Evolutionary conservation across 1,284 basidiomycete species (phyloP).

Genomic region (Cronartium quercuum): DNA sequence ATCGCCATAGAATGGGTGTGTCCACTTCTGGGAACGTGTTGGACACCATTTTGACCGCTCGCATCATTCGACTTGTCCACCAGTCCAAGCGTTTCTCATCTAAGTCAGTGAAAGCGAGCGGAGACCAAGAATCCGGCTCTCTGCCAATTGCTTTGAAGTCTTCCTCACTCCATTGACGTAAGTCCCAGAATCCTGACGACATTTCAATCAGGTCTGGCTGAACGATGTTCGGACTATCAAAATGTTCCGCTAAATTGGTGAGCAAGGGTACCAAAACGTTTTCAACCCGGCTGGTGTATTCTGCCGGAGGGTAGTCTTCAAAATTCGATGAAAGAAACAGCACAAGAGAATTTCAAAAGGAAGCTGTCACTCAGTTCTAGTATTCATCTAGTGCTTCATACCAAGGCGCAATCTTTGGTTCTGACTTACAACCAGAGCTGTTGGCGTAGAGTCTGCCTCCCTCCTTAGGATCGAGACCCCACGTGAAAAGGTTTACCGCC

Average conservation of each 20-base stretch:
- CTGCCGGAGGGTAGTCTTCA: slow-evolving; percentile 11
- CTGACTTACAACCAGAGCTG: slow-evolving; percentile 18
- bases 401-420: neutral
- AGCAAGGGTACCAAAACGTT: slow-evolving; percentile 3
- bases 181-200: slow-evolving; percentile 23
- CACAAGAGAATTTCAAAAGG: neutral
- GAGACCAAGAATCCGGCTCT: neutral
- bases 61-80: slow-evolving; percentile 9
- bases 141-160: neutral
- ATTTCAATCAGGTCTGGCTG: slow-evolving; percentile 19
- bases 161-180: slow-evolving; percentile 1
- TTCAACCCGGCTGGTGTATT: slow-evolving; percentile 5
- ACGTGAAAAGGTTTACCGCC: slow-evolving; percentile 5
- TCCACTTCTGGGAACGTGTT: slow-evolving; percentile 1
- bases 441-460: slow-evolving; percentile 26
- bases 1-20: slow-evolving; percentile 25
- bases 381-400: neutral
- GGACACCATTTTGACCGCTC: slow-evolving; percentile 10
- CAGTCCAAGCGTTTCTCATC: slow-evolving; percentile 1
- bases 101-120: slow-evolving; percentile 7
- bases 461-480: slow-evolving; percentile 20
- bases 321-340: neutral
- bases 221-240: slow-evolving; percentile 1
- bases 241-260: neutral
- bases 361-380: neutral